Base-by-base conservation (phyloP, 139 green algal genomes). In the Volvox africanus region DNA sequence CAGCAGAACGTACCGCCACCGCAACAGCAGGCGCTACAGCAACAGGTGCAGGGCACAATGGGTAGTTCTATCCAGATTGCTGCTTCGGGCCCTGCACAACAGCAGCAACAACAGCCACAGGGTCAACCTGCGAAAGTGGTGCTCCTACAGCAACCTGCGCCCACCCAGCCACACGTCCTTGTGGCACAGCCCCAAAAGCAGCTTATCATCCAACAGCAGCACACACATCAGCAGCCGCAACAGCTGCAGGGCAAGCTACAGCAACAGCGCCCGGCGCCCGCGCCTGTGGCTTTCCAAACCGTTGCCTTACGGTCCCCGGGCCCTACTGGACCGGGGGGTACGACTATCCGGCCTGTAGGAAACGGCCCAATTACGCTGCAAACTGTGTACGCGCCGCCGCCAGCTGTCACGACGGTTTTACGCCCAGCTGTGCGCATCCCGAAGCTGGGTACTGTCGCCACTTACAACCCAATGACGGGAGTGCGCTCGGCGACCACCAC, bases 391-490 rank as follows among this genome's bases (percentile, higher is more conserved):
- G 61, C 21, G 2, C 26, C 76, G 24, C 26, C 75, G 76, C 87
- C 61, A 16, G 26, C 76, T 33, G 28, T 36, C 1, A 65, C 55
- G 5, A 68, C 61, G 1, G 26, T 55, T 0, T 6, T 80, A 3
- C 75, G 76, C 11, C 50, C 87, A 1, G 61, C 24, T 22, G 32
- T 91, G 76, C 87, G 87, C 61, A 91, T 91, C n/a, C 87, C 87
- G 22, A 91, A 91, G 73, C 50, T 91, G 16, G 76, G 76, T 33
- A 91, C 87, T 33, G 87, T 91, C 1, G 87, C 87, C 17, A 91
- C 87, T 1, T 91, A 91, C 76, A 91, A 91, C 76, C 87, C 87
- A 12, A 61, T 86, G 24, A 91, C 87, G 1, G 87, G 87, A n/a
- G 87, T 91, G 14, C 87, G 87, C 33, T 86, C 87, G 6, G 33